These are phyloP conservation scores for Jasminum sambac DNA, from an alignment of 257 asterid genomes.

Conservation along the genomic window DNA sequence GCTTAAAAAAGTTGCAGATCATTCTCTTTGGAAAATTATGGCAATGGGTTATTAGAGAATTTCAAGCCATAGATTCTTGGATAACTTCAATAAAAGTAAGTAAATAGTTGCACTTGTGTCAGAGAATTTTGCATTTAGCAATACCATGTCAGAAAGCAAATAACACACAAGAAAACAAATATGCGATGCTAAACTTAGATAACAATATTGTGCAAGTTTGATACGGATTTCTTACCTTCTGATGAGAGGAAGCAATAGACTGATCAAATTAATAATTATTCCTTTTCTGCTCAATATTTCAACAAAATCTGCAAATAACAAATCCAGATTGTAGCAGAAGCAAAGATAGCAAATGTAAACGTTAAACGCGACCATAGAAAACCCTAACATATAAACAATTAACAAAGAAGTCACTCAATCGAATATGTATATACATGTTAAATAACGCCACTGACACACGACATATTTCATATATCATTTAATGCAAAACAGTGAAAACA, in stretches of 20 bases:
- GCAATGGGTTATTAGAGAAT: background rate
- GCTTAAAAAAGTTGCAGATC: background rate
- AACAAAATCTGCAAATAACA: slow-evolving; percentile 15
- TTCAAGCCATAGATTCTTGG: background rate
- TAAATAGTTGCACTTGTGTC: background rate
- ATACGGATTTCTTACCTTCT: slow-evolving; percentile 78
- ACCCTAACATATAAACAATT: background rate
- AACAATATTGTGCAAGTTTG: slow-evolving; percentile 22
- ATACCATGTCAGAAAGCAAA: background rate
- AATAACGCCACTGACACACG: background rate
- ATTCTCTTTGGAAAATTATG: background rate
- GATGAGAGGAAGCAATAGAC: slow-evolving; percentile 30
- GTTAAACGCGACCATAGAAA: background rate
- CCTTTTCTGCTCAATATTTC: slow-evolving; percentile 24
- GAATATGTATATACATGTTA: background rate
- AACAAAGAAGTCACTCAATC: background rate
- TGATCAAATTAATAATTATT: slow-evolving; percentile 15
- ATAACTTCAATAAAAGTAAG: background rate
- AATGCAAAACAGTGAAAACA: background rate
- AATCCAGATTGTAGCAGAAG: background rate
- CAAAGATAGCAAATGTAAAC: background rate
- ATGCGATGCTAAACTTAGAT: background rate
- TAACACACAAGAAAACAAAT: background rate
- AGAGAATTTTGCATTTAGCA: background rate
- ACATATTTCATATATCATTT: background rate